A percentile compares a stretch with the other conserved stretches of the same genome.
phyloP scores from a whole-genome alignment of 1,284 basidiomycete genomes.

The Melampsora larici-populina region DNA sequence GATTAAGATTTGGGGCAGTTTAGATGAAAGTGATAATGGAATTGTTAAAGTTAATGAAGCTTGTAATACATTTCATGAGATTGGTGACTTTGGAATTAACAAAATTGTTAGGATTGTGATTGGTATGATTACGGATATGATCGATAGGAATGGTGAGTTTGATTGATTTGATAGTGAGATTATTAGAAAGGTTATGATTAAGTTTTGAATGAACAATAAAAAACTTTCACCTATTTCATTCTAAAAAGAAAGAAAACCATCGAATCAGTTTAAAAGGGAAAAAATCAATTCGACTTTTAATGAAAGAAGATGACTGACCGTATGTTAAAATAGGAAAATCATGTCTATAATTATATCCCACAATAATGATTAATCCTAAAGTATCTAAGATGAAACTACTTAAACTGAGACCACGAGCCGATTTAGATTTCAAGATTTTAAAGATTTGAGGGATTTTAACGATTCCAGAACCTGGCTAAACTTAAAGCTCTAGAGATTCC shows the following conservation, averaged over 20 bases:
- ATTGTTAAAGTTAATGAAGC: slow-evolving; percentile 73
- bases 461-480: slow-evolving; percentile 85
- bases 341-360: slow-evolving; percentile 71
- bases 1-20: slow-evolving; percentile 79
- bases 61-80: slow-evolving; percentile 54
- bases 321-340: slow-evolving; percentile 90
- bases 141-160: slow-evolving; percentile 66
- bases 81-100: slow-evolving; percentile 7
- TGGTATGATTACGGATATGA: slow-evolving; percentile 49
- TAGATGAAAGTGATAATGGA: slow-evolving; percentile 76
- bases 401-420: slow-evolving; percentile 74
- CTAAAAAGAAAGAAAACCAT: not conserved
- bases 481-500: slow-evolving; percentile 88
- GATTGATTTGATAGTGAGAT: slow-evolving; percentile 60
- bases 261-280: too few relatives aligned
- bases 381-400: slow-evolving; percentile 63
- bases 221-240: slow-evolving; percentile 64
- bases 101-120: slow-evolving; percentile 1
- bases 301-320: slow-evolving; percentile 56
- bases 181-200: slow-evolving; percentile 52
- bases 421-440: slow-evolving; percentile 61
- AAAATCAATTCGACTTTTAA: not conserved
- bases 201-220: slow-evolving; percentile 64
- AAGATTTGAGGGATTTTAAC: slow-evolving; percentile 88
- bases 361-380: slow-evolving; percentile 65